Base-by-base conservation (phyloP, 2,329 filamentous ascomycete species). In the Atkinsonella texensis region DNA sequence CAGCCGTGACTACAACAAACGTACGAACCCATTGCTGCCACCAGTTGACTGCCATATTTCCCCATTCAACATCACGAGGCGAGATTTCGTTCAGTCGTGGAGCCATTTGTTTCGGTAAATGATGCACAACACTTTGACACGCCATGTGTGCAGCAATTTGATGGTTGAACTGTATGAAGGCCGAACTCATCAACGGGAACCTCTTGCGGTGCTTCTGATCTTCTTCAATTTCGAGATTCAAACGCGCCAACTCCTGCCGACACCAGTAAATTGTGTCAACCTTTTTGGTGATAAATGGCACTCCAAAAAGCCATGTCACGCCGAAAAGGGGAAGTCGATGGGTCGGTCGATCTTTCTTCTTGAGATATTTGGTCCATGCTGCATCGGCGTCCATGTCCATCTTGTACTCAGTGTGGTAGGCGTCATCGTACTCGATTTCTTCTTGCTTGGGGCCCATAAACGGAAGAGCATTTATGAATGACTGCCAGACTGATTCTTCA, bases 81-180 rank as follows among this genome's bases (percentile, higher is more conserved):
- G 89, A 89, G 46, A 98, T 89, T 64, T 98, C 93, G n/a, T 95
- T 86, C 41, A 87, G 79, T 31, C 93, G 81, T 0, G 93, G 93
- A 1, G 88, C 79, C 93, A 98, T 98, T 45, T 95, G 87, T 59
- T 87, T 87, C 1, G 93, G 93, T 1, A 95, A 68, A 61, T 98
- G 93, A 64, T 97, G 89, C 40, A 86, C 89, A 45, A 94, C 77
- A 46, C 88, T 83, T 65, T 98, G 93, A 64, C 89, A 96, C 53
- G 91, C 93, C 93, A 98, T 97, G 62, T 98, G 93, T 0, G 93
- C 93, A 6, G 91, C 90, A 1, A 96, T 87, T 65, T 98, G 93
- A 63, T 96, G 86, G 62, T 98, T 95, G 75, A 98, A 98, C 64
- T 98, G 93, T 55, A 98, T 89, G 60, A 98, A 98, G 0, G 93